Conservation (phyloP, 179 eudicot genomes). For the Corrigiola litoralis region DNA sequence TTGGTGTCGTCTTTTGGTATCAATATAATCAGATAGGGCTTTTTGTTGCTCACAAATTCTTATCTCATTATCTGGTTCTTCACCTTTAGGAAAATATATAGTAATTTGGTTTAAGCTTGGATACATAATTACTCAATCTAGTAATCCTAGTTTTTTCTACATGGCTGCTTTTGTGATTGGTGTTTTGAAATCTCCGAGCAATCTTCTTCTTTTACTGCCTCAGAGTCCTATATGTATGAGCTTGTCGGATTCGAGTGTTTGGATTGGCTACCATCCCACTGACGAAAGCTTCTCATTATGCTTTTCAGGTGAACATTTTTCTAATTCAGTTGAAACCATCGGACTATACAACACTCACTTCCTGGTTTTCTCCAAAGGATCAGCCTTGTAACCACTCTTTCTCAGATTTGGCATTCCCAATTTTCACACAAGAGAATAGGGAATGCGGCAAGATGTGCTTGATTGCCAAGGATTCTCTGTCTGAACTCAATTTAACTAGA, state of each 20-base stretch:
- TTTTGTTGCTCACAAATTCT: neutral
- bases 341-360: neutral
- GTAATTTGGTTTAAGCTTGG: neutral
- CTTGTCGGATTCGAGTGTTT: neutral
- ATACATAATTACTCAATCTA: neutral
- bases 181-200: neutral
- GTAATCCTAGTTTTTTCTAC: neutral
- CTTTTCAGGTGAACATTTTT: slow-evolving; percentile 16
- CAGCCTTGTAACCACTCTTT: neutral
- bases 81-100: too few species aligned
- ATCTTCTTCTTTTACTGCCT: neutral
- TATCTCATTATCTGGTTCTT: neutral
- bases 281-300: neutral
- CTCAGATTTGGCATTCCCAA: slow-evolving; percentile 19
- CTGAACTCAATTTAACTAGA: slow-evolving; percentile 19
- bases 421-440: slow-evolving; percentile 34
- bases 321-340: neutral
- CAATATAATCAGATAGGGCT: neutral
- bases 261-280: neutral
- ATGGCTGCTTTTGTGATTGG: neutral
- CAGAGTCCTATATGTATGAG: neutral
- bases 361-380: neutral
- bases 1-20: neutral
- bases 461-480: slow-evolving; percentile 27
- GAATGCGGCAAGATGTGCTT: slow-evolving; percentile 88